Percentiles rank a stretch among this genome's conserved stretches.
Conservation (phyloP, 805 yeast genomes). For the Yamadazyma takamatsuzukensis region DNA sequence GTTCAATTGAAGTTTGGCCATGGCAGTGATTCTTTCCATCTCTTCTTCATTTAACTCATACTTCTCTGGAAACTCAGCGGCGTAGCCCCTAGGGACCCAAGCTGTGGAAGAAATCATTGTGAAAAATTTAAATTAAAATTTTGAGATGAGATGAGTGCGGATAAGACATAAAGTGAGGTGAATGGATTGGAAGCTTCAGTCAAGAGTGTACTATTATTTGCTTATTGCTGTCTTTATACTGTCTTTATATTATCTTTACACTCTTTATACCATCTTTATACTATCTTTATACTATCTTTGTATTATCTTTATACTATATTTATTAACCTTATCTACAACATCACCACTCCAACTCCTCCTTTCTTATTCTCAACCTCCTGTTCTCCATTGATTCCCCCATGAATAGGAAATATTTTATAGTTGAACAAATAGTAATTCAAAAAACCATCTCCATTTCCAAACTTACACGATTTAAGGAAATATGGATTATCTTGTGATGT, state of each 20-base stretch:
- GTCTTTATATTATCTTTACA: slow-evolving; percentile 1
- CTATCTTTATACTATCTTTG: too few relatives aligned
- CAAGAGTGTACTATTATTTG: not conserved
- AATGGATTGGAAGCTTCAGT: too few relatives aligned
- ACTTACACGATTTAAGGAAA: slow-evolving; percentile 77
- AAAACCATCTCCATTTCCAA: slow-evolving; percentile 92
- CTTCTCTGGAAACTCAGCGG: slow-evolving; percentile 87
- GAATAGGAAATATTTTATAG: slow-evolving; percentile 74
- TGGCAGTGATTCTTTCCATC: slow-evolving; percentile 80
- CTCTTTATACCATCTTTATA: not conserved
- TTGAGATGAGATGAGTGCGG: slow-evolving; percentile 9
- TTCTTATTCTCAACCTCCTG: slow-evolving; percentile 49
- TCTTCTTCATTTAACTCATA: slow-evolving; percentile 89
- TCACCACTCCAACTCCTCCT: slow-evolving; percentile 88
- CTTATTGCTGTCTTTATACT: not conserved
- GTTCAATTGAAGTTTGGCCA: slow-evolving; percentile 78
- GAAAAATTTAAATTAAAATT: slow-evolving; percentile 56
- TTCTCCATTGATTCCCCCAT: slow-evolving; percentile 70
- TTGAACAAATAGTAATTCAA: slow-evolving; percentile 90
- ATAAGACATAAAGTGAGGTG: slow-evolving; percentile 1
- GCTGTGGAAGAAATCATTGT: slow-evolving; percentile 83
- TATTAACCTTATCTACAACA: slow-evolving; percentile 52
- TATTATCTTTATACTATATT: not conserved
- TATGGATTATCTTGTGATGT: slow-evolving; percentile 86
- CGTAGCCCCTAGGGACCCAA: slow-evolving; percentile 97